Percentiles rank a stretch among this genome's conserved stretches.
These are phyloP conservation scores for Chytridiales sp. DNA, from an alignment of 371 early-diverging fungal genomes.

Conservation along the genomic window DNA sequence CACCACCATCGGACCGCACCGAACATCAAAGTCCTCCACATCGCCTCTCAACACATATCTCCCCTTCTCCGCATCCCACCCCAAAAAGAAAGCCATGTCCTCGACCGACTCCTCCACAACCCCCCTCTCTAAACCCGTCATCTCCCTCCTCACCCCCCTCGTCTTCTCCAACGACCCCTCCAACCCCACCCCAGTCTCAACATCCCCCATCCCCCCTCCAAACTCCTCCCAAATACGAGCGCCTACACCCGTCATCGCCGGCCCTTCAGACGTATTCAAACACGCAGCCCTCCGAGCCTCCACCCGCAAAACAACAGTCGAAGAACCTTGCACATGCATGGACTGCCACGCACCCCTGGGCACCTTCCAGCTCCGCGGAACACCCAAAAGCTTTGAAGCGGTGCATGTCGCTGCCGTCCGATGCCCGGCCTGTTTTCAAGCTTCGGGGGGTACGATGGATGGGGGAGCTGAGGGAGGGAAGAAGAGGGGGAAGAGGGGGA, in stretches of 20 bases:
- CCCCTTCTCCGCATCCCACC: not conserved
- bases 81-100: slow-evolving; percentile 6
- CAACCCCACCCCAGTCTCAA: not conserved
- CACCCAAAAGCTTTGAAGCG: slow-evolving; percentile 16
- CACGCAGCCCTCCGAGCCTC: slow-evolving; percentile 28
- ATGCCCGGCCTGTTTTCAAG: slow-evolving; percentile 17
- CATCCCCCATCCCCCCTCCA: not conserved
- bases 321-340: slow-evolving; percentile 22
- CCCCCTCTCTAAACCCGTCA: slow-evolving; percentile 4
- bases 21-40: not conserved
- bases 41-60: not conserved
- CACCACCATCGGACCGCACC: too few species aligned
- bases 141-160: slow-evolving; percentile 3
- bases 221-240: not conserved
- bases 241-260: too few species aligned
- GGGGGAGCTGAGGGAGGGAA: not conserved
- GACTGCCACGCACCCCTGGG: slow-evolving; percentile 15
- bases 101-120: not conserved
- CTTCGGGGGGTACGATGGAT: not conserved
- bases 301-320: slow-evolving; percentile 20
- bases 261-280: slow-evolving; percentile 17
- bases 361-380: slow-evolving; percentile 21
- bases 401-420: slow-evolving; percentile 12
- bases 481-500: not conserved
- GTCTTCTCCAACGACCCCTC: not conserved